These are phyloP conservation scores for Rhynchospora breviuscula DNA, from an alignment of 176 grass and related monocot genomes.

Conservation along the genomic window DNA sequence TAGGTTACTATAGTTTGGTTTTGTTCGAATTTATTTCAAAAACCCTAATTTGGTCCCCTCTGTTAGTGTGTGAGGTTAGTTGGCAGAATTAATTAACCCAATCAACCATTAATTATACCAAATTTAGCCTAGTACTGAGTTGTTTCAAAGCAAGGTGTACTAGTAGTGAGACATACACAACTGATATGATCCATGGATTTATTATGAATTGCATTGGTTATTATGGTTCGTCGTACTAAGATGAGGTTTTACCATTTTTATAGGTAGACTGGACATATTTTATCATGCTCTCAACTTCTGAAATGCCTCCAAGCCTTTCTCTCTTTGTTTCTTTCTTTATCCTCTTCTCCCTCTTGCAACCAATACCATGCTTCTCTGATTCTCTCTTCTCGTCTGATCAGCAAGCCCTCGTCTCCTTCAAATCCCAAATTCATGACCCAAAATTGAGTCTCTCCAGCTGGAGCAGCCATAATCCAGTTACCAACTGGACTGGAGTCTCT, in stretches of 20 bases:
- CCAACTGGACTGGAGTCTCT: slow-evolving; percentile 18
- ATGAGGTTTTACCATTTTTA: background rate
- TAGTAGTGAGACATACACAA: no score
- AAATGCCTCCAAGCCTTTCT: background rate
- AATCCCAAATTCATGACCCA: background rate
- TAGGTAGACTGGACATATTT: background rate
- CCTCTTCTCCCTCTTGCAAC: background rate
- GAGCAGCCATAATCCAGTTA: background rate
- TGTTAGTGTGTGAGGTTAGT: background rate
- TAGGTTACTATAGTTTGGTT: background rate
- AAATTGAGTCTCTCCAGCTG: slow-evolving; percentile 11
- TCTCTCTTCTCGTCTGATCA: background rate
- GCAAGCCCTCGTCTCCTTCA: background rate
- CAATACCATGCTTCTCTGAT: background rate
- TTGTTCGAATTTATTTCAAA: background rate
- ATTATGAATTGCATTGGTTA: background rate
- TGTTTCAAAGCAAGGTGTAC: background rate
- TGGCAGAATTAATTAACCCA: background rate
- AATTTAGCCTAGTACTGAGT: background rate
- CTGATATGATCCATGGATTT: background rate
- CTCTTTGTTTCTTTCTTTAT: background rate
- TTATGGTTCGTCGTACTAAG: background rate
- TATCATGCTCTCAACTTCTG: background rate
- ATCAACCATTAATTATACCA: background rate
- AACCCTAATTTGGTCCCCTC: background rate